These are phyloP conservation scores for Durio zibethinus DNA, from an alignment of 345 rosid species.

Conservation along the genomic window DNA sequence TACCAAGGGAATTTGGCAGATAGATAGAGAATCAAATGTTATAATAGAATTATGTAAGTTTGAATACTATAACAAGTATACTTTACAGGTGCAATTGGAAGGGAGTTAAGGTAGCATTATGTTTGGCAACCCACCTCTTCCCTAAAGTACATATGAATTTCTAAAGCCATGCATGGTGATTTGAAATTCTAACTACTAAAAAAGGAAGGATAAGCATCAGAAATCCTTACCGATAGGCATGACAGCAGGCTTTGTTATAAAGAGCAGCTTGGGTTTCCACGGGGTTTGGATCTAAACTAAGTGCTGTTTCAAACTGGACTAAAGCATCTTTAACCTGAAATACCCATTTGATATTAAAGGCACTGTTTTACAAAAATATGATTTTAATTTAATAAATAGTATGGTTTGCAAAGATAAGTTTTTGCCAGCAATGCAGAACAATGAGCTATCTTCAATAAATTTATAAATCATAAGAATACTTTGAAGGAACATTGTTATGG, in stretches of 20 bases:
- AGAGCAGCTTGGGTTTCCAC: constrained; percentile 89
- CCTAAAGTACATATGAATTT: background rate
- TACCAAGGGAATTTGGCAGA: background rate
- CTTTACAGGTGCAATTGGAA: background rate
- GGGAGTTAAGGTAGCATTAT: background rate
- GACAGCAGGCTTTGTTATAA: constrained; percentile 94
- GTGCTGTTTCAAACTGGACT: constrained; percentile 72
- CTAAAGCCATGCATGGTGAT: background rate
- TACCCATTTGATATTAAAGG: background rate
- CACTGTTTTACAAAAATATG: background rate
- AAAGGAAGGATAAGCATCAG: background rate
- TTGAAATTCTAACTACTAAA: background rate
- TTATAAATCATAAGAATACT: background rate
- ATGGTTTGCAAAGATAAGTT: background rate
- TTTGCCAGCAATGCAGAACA: constrained; percentile 5
- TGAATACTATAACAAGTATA: background rate
- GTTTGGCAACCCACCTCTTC: background rate
- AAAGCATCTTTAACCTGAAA: constrained; percentile 89
- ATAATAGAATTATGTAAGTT: background rate
- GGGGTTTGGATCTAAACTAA: constrained; percentile 67
- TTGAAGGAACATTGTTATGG: background rate
- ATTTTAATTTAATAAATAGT: background rate
- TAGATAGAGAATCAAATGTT: too few species aligned
- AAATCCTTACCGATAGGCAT: constrained; percentile 61
- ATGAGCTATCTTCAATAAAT: background rate